phyloP scores from a whole-genome alignment of 2,329 filamentous ascomycete species.

The Ceratocystis smalleyi region DNA sequence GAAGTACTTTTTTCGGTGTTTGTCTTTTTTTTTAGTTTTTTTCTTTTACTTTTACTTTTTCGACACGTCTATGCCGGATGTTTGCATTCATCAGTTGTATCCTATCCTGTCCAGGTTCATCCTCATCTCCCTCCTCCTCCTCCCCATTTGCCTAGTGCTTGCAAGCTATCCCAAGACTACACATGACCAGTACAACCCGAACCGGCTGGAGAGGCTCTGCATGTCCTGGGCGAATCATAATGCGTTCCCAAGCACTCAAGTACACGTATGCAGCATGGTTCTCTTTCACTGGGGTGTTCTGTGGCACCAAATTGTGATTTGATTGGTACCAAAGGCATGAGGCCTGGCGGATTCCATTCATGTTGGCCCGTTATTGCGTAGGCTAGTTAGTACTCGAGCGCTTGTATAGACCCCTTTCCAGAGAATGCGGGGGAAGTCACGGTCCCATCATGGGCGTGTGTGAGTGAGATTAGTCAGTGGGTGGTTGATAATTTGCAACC shows the following conservation, averaged over 20 bases:
- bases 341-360: neutral
- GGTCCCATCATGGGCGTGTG: neutral
- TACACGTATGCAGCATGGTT: neutral
- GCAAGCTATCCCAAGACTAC: neutral
- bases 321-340: neutral
- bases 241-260: neutral
- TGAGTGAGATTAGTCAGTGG: neutral
- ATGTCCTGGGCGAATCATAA: neutral
- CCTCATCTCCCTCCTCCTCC: neutral
- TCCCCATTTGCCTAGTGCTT: too few relatives aligned
- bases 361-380: neutral
- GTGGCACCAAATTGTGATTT: neutral
- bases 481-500: neutral
- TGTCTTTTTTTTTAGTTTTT: neutral
- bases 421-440: neutral
- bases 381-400: conserved; percentile 1
- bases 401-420: neutral
- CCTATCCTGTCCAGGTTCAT: neutral
- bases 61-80: neutral
- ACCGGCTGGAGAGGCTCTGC: neutral
- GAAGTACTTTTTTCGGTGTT: neutral
- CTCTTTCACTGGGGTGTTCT: neutral
- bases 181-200: neutral
- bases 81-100: neutral
- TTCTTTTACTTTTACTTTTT: neutral